A percentile compares a stretch with the other conserved stretches of the same genome.
Evolutionary conservation across 2,329 filamentous ascomycete genomes (phyloP).

Genomic region (Pseudopithomyces chartarum): DNA sequence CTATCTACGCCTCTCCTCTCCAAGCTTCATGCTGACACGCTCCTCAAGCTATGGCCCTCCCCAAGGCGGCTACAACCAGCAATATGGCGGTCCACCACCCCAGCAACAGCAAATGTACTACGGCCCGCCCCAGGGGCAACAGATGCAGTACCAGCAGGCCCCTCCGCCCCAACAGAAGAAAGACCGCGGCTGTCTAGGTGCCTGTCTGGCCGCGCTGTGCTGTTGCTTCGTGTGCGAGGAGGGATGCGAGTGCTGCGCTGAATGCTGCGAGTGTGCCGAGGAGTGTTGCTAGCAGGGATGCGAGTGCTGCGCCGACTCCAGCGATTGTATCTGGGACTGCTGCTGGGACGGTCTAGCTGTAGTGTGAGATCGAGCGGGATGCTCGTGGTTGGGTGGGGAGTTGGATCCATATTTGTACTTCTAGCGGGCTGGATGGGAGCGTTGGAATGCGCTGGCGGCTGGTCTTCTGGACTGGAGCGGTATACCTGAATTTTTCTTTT

Average conservation of each 20-base stretch:
- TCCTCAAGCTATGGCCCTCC: constrained; percentile 25
- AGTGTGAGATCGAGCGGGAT: background rate
- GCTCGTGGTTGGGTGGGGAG: background rate
- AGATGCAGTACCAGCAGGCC: constrained; percentile 55
- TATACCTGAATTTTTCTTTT: too few species aligned
- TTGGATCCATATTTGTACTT: background rate
- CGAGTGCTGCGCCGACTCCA: constrained; percentile 67
- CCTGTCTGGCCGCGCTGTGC: constrained; percentile 53
- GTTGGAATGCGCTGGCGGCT: too few species aligned
- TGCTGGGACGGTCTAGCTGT: constrained; percentile 16
- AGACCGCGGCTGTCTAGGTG: constrained; percentile 26
- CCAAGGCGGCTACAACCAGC: constrained; percentile 2
- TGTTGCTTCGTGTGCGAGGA: constrained; percentile 70
- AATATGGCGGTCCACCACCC: constrained; percentile 26
- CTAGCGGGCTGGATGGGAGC: background rate
- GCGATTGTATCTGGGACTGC: constrained; percentile 48
- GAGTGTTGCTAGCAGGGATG: constrained; percentile 57
- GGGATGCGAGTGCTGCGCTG: constrained; percentile 67
- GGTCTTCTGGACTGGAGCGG: too few species aligned
- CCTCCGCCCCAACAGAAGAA: constrained; percentile 52
- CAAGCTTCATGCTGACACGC: background rate
- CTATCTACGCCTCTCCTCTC: background rate
- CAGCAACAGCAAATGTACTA: constrained; percentile 34
- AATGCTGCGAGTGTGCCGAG: constrained; percentile 56
- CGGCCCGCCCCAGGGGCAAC: constrained; percentile 31